Percentiles rank a stretch among this genome's conserved stretches.
Evolutionary conservation across 1,284 basidiomycete genomes (phyloP).

Genomic region (Mycosarcoma mackinlayi): DNA sequence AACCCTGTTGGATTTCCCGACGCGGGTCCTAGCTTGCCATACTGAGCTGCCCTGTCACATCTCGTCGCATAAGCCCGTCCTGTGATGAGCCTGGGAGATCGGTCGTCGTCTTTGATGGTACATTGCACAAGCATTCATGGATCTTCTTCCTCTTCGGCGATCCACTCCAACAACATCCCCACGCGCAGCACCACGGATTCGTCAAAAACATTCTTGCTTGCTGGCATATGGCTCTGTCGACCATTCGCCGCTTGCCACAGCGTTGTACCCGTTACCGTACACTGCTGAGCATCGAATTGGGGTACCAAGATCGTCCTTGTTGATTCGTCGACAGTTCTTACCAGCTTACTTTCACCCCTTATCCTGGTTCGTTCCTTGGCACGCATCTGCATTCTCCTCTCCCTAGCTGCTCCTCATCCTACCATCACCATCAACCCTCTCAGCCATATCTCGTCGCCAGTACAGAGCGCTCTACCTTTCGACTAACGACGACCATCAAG

Average conservation of each 20-base stretch:
- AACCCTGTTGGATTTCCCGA: too few relatives aligned
- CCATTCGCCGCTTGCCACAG: background rate
- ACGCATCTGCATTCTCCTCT: background rate
- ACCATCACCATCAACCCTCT: constrained; percentile 3
- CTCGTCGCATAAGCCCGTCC: background rate
- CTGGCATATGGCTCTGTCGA: too few relatives aligned
- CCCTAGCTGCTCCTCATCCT: background rate
- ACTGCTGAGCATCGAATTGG: constrained; percentile 2
- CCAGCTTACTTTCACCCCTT: constrained; percentile 4
- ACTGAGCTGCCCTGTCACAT: background rate
- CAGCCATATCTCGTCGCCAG: background rate
- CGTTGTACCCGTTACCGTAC: constrained; percentile 21
- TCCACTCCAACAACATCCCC: constrained; percentile 12
- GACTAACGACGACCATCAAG: background rate
- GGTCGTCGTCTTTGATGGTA: constrained; percentile 11
- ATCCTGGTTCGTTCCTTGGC: background rate
- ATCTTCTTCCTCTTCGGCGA: too few relatives aligned
- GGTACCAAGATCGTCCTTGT: constrained; percentile 3
- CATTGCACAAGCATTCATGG: background rate
- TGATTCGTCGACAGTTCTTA: constrained; percentile 1
- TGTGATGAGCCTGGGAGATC: constrained; percentile 14
- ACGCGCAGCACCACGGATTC: too few relatives aligned
- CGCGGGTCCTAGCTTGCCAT: too few relatives aligned
- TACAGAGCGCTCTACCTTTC: too few relatives aligned
- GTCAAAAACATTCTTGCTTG: too few relatives aligned